These are phyloP conservation scores for Penicillium fimorum DNA, from an alignment of 495 filamentous ascomycete species.

Conservation along the genomic window DNA sequence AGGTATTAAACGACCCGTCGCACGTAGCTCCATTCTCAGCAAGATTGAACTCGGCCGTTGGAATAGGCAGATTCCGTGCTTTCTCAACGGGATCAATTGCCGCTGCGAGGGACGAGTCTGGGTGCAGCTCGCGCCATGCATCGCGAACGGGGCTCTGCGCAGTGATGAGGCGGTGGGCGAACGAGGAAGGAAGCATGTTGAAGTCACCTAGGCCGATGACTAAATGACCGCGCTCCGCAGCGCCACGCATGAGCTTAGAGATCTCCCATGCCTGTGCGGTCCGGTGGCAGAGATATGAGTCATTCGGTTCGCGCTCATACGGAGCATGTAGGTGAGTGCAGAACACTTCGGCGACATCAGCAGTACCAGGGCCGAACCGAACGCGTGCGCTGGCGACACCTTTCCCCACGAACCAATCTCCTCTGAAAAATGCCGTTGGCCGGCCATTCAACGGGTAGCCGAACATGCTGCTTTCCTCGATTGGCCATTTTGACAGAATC, in stretches of 20 bases:
- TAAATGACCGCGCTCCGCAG: slow-evolving; percentile 78
- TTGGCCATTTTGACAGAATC: slow-evolving; percentile 95
- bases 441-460: slow-evolving; percentile 90
- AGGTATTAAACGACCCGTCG: slow-evolving; percentile 83
- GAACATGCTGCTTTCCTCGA: slow-evolving; percentile 85
- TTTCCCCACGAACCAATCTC: slow-evolving; percentile 92
- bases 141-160: slow-evolving; percentile 77
- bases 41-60: slow-evolving; percentile 74
- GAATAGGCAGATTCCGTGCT: slow-evolving; percentile 47
- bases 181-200: slow-evolving; percentile 86
- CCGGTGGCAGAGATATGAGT: slow-evolving; percentile 87
- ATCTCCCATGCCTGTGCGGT: slow-evolving; percentile 98
- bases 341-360: slow-evolving; percentile 85
- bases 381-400: slow-evolving; percentile 86
- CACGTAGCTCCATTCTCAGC: slow-evolving; percentile 81
- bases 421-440: slow-evolving; percentile 88
- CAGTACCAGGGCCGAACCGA: slow-evolving; percentile 61
- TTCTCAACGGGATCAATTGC: slow-evolving; percentile 62
- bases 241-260: slow-evolving; percentile 81
- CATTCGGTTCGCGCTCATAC: slow-evolving; percentile 75
- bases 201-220: slow-evolving; percentile 89
- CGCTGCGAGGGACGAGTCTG: slow-evolving; percentile 72
- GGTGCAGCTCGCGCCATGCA: slow-evolving; percentile 76
- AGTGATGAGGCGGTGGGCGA: slow-evolving; percentile 81
- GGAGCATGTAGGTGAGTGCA: slow-evolving; percentile 93